phyloP scores from a whole-genome alignment of 2,329 filamentous ascomycete species.

The Furcasterigmium sp. region DNA sequence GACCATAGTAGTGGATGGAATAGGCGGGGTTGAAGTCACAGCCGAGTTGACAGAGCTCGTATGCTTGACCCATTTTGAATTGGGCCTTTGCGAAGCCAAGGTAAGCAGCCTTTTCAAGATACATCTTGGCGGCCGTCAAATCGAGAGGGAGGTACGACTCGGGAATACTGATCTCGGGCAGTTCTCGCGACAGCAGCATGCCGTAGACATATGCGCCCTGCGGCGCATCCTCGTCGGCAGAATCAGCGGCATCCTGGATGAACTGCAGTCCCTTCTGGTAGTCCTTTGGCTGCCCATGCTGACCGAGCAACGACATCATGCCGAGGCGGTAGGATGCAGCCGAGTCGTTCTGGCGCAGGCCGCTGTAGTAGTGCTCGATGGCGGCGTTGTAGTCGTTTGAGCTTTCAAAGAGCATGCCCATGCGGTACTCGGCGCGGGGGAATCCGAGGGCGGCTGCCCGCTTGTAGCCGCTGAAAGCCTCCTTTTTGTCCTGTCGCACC shows the following conservation, averaged over 20 bases:
- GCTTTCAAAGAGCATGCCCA: conserved; percentile 97
- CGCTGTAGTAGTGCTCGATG: conserved; percentile 81
- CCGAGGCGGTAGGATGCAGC: conserved; percentile 82
- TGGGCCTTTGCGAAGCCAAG: conserved; percentile 95
- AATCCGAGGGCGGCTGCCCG: conserved; percentile 83
- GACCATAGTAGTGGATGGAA: conserved; percentile 91
- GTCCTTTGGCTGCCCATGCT: conserved; percentile 85
- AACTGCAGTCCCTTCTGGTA: conserved; percentile 72
- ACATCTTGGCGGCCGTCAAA: conserved; percentile 68
- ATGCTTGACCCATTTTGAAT: conserved; percentile 93
- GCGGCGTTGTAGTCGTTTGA: conserved; percentile 90
- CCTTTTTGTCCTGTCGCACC: conserved; percentile 84
- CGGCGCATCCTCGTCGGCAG: conserved; percentile 91
- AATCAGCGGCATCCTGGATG: conserved; percentile 77
- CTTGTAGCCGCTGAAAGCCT: conserved; percentile 84
- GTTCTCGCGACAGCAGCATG: conserved; percentile 85
- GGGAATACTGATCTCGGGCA: conserved; percentile 85
- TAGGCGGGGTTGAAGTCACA: conserved; percentile 93
- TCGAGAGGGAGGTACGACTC: conserved; percentile 64
- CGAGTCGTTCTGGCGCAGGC: conserved; percentile 76
- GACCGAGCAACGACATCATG: conserved; percentile 95
- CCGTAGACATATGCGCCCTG: conserved; percentile 95
- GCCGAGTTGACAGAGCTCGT: conserved; percentile 87
- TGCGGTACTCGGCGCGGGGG: conserved; percentile 86
- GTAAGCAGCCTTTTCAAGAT: conserved; percentile 95